Conservation (phyloP, 345 rosid species). For the Salix exigua region DNA sequence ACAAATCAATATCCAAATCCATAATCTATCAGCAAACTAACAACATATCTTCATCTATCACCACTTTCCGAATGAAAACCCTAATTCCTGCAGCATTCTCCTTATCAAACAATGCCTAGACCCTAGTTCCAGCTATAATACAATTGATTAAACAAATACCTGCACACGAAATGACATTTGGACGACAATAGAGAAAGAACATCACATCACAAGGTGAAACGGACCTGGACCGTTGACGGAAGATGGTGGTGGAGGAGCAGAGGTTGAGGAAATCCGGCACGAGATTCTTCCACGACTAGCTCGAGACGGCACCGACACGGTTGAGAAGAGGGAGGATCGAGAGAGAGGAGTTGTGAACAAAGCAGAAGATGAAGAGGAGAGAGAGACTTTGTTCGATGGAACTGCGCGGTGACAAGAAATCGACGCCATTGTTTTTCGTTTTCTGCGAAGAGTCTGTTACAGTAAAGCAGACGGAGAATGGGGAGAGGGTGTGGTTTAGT, state of each 20-base stretch:
- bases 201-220: not conserved
- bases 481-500: not conserved
- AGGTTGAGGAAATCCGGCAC: conserved; percentile 51
- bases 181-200: not conserved
- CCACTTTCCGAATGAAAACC: not conserved
- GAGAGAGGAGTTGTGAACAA: conserved; percentile 29
- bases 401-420: conserved; percentile 41
- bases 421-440: conserved; percentile 53
- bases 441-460: not conserved
- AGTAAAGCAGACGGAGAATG: not conserved
- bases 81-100: not conserved
- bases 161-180: not conserved
- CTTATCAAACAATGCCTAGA: not conserved
- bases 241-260: conserved; percentile 39
- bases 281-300: conserved; percentile 32
- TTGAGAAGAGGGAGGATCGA: conserved; percentile 20
- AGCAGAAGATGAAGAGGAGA: conserved; percentile 41
- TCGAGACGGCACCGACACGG: conserved; percentile 11
- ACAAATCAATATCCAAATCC: not conserved
- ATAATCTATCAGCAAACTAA: not conserved
- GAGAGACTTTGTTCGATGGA: conserved; percentile 37
- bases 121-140: conserved; percentile 10
- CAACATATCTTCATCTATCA: not conserved
- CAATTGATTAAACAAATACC: not conserved
- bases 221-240: conserved; percentile 46